Base-by-base conservation (phyloP, 2,329 filamentous ascomycete genomes). In the Aspergillus flavus region DNA sequence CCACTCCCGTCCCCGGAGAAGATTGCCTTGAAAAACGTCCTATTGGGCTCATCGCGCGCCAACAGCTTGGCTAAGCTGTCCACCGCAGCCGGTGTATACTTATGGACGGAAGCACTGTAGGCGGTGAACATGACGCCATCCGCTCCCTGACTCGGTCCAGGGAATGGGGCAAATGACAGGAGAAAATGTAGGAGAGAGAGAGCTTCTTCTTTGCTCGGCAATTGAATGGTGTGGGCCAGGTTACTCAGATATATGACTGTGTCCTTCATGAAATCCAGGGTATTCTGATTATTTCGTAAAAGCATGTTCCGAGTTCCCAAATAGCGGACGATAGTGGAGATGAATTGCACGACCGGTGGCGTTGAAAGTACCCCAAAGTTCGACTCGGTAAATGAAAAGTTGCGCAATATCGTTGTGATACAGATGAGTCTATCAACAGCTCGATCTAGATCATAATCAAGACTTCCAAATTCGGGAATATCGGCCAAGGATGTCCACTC, bases 201-300 rank as follows among this genome's bases (percentile, higher is more conserved):
- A 0, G 94, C 94, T 74, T 98, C 94, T 73, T 98, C 94, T 66
- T 91, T 89, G 23, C 90, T 90, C 1, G 93, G 91, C 45, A 99
- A 83, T 73, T 94, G 90, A 58, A 98, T 86, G 11, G 87, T 86
- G 54, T 91, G 88, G 9, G 93, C 89, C 55, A 96, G 87, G 76
- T 99, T 98, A 61, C 94, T 97, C 60, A 99, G 83, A 68, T 96
- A 88, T 19, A 93, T 90, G 62, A 98, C 87, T 34, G 93, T 83
- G 76, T 99, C 95, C 79, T 99, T 99, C 92, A 97, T 96, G 72
- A 98, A 94, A 77, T 99, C 95, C 68, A 97, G 82, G 0, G 91
- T 95, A 78, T 97, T 97, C 72, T 86, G 84, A 68, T 95, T 86
- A 4, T 89, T 92, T 45, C 93, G 88, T 48, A 98, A 81, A 34